These are phyloP conservation scores for Zoysia japonica DNA, from an alignment of 176 grass and related monocot genomes.

Conservation along the genomic window DNA sequence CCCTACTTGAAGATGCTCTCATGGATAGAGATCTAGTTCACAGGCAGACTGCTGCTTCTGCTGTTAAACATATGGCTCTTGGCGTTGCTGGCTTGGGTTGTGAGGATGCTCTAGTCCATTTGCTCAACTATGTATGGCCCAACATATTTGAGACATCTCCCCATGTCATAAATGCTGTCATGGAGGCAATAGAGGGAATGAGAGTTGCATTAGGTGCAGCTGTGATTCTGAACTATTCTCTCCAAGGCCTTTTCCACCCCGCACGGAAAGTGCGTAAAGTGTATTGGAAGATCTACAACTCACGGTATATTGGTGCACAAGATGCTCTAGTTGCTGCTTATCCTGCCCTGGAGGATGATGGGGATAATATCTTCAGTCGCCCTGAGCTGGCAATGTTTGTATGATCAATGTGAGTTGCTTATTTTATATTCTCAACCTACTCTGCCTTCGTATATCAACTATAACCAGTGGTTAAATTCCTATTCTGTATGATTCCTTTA, in stretches of 20 bases:
- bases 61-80: slow-evolving; percentile 94
- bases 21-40: slow-evolving; percentile 98
- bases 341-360: slow-evolving; percentile 67
- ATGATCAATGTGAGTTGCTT: slow-evolving; percentile 62
- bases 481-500: background rate
- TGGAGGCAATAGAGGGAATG: slow-evolving; percentile 97
- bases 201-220: slow-evolving; percentile 87
- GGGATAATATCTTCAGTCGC: slow-evolving; percentile 59
- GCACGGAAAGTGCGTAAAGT: slow-evolving; percentile 95
- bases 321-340: slow-evolving; percentile 89
- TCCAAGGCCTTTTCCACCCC: slow-evolving; percentile 96
- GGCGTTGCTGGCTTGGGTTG: slow-evolving; percentile 95
- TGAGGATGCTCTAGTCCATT: slow-evolving; percentile 97
- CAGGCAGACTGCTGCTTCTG: slow-evolving; percentile 90
- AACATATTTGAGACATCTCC: slow-evolving; percentile 97
- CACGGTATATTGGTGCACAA: slow-evolving; percentile 82
- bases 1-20: slow-evolving; percentile 93
- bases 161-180: slow-evolving; percentile 95
- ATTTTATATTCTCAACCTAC: background rate
- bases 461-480: too few species aligned
- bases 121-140: slow-evolving; percentile 93
- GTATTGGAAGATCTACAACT: slow-evolving; percentile 99
- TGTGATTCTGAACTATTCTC: slow-evolving; percentile 89
- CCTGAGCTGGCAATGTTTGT: slow-evolving; percentile 83
- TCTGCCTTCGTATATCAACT: background rate